phyloP scores from a whole-genome alignment of 164 flowering plant species.

The Cinnamomum micranthum region DNA sequence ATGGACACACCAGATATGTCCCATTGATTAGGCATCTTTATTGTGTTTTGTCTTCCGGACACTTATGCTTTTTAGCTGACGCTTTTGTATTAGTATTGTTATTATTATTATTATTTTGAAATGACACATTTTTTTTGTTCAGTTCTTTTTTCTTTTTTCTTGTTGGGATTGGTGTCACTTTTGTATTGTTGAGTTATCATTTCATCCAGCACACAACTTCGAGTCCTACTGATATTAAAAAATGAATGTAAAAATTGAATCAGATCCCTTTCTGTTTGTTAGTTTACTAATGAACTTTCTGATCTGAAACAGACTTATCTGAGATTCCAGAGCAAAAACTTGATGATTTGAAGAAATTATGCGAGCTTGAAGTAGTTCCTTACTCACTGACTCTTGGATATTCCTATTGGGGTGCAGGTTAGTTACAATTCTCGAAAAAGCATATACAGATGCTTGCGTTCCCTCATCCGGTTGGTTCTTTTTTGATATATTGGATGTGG shows the following conservation, averaged over 20 bases:
- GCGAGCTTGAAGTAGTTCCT: slow-evolving; percentile 76
- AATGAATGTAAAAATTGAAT: no score
- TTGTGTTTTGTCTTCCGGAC: not conserved
- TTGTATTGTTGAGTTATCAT: not conserved
- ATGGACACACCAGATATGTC: not conserved
- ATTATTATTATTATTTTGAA: not conserved
- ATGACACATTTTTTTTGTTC: not conserved
- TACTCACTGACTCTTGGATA: slow-evolving; percentile 84
- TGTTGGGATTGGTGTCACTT: no score
- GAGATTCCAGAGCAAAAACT: slow-evolving; percentile 66
- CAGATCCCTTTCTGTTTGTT: not conserved
- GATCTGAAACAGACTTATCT: slow-evolving; percentile 57
- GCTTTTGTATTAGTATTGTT: not conserved
- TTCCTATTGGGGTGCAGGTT: slow-evolving; percentile 96
- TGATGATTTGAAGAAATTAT: slow-evolving; percentile 53
- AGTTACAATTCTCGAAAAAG: slow-evolving; percentile 8
- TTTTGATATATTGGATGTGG: not conserved
- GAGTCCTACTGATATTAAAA: not conserved
- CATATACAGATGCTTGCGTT: not conserved
- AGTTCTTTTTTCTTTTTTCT: not conserved
- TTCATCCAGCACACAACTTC: not conserved
- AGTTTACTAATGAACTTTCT: not conserved
- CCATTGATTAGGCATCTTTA: not conserved
- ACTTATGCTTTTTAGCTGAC: not conserved
- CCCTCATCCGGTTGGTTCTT: not conserved